Evolutionary conservation across 768 basidiomycete species (phyloP), one percentile per base, ranked within the genome.

Genomic region (Panaeolus papilionaceus): DNA sequence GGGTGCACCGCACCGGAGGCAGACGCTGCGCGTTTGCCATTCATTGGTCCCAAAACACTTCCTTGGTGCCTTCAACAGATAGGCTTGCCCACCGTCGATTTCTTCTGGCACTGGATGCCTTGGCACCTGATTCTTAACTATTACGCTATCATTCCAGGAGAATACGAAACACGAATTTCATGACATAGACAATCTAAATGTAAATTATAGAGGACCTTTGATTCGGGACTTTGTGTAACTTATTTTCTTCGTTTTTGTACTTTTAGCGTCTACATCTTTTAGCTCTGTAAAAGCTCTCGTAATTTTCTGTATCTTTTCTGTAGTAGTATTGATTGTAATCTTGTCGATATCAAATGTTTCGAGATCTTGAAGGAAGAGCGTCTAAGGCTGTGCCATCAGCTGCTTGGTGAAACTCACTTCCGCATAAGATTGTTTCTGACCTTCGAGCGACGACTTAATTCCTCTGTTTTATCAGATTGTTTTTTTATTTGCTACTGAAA

Each of bases 81-180:
- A 28, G 8, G 20, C 54, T 33, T 4, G 54, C 4, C 49, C 49
- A 28, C 4, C 28, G 20, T 28, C 28, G 26, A 58, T 9, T 58
- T 28, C 33, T 58, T 33, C 54, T 28, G 54, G 54, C 54, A 37
- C 54, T 58, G 28, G 54, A 58, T 33, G 54, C 54, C 54, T 58
- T 58, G 54, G 26, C 54, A 16, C 11, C 6, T 11, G 20, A 33
- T 28, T 9, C 14, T 33, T 37, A 58, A 33, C 10, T 14, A 28
- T 37, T 16, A 2, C 33, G 10, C 28, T 58, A 58, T 58, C 54
- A 58, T 58, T 58, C 28, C 54, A 58, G 54, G 54, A 58, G 54
- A 58, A 58, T 58, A 33, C 2, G 12, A 33, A 58, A 33, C 54
- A n/a, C 14, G 28, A 33, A 33, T 33, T 33, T 33, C 28, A 12